Percentiles rank a stretch among this genome's conserved stretches.
These are phyloP conservation scores for Fraxinus albicans DNA, from an alignment of 305 asterid genomes.

Conservation along the genomic window DNA sequence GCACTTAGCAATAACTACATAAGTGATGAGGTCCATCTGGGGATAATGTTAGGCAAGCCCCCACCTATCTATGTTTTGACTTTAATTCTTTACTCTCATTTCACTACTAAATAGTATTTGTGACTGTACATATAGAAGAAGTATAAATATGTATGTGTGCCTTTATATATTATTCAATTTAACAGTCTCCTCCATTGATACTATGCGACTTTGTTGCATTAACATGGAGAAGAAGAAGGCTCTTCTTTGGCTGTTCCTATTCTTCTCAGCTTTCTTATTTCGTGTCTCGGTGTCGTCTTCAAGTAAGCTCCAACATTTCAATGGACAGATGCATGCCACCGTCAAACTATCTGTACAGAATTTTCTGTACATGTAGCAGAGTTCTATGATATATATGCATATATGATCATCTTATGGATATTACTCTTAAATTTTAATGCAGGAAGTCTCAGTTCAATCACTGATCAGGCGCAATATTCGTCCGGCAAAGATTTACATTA, in stretches of 20 bases:
- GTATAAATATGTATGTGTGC: background rate
- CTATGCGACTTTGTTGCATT: background rate
- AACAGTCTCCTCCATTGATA: background rate
- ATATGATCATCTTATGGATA: background rate
- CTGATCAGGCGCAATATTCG: background rate
- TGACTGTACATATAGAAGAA: background rate
- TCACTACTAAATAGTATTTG: background rate
- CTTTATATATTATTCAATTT: background rate
- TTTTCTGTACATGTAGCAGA: background rate
- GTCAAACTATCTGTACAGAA: too few species aligned
- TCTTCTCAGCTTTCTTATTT: slow-evolving; percentile 24
- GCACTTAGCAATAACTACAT: background rate
- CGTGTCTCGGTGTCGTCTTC: slow-evolving; percentile 31
- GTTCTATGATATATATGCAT: background rate
- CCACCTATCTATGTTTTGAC: slow-evolving; percentile 19
- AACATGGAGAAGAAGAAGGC: slow-evolving; percentile 27
- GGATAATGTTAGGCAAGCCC: slow-evolving; percentile 39
- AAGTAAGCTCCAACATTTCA: slow-evolving; percentile 28
- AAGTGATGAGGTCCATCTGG: background rate
- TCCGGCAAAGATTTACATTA: slow-evolving; percentile 19
- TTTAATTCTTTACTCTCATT: background rate
- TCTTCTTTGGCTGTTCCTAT: slow-evolving; percentile 20
- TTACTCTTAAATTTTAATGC: background rate
- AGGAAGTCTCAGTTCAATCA: slow-evolving; percentile 40
- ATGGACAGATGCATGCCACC: too few species aligned